Evolutionary conservation across 306 rosid species (phyloP), one percentile per base, ranked within the genome.

Genomic region (Prinsepia uniflora): DNA sequence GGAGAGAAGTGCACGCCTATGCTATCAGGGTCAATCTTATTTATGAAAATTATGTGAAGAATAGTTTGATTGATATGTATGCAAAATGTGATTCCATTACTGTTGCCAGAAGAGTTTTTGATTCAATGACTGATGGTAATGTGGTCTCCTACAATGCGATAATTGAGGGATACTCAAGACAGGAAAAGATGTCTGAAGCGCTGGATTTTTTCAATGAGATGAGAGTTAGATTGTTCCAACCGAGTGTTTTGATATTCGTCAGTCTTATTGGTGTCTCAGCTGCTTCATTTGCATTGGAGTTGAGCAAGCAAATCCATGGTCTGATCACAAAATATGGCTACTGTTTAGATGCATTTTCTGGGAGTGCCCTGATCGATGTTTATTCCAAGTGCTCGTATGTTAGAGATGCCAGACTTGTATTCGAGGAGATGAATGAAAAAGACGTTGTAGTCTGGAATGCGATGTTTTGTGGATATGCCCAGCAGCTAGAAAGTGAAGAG

Each of bases 371-470:
- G 20, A 80, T 88, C 65, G 98, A 90, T 84, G 96, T 85, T 63
- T 92, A 92, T 84, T 86, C 91, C 34, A 88, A 92, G 81, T 92
- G 96, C 76, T 84, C 89, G 0, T 76, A 84, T 60, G 60, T 83
- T 60, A 72, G 75, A 64, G 89, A 92, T 71, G 98, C 98, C 22
- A 72, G 83, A 73, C 76, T 84, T 75, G 91, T 86, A 70, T 92
- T 92, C 55, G 92, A 90, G 62, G 91, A 84, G 82, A 83, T 84
- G 79, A 42, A 55, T 57, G 82, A 81, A 69, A 88, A 84, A 81
- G 98, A 92, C 72, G 82, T 90, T 65, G 98, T 92, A 20, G 83
- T 92, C 46, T 92, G 98, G 98, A 92, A 84, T 86, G 91, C 98
- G 8, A 80, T 90, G 90, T 82, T 90, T 72, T 85, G 81, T 7